These are phyloP conservation scores for Nicotiana tabacum DNA, from an alignment of 257 asterid genomes.

Conservation along the genomic window DNA sequence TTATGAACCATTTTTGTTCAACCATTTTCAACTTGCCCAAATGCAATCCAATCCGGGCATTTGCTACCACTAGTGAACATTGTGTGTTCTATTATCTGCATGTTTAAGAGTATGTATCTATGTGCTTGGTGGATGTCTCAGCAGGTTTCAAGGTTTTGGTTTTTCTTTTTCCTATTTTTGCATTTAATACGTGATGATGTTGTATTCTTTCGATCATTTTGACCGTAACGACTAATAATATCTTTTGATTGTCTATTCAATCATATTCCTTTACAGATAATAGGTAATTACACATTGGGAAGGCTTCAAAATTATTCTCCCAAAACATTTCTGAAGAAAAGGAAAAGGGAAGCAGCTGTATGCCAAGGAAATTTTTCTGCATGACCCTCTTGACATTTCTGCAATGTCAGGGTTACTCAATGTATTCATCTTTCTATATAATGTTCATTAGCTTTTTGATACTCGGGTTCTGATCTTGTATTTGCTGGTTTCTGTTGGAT, in stretches of 20 bases:
- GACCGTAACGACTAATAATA: neutral
- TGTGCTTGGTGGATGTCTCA: slow-evolving; percentile 1
- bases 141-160: neutral
- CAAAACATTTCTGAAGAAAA: slow-evolving; percentile 34
- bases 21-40: neutral
- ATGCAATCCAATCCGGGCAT: neutral
- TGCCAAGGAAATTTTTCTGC: slow-evolving; percentile 41
- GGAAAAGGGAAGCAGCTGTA: slow-evolving; percentile 44
- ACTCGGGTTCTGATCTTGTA: neutral
- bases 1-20: neutral
- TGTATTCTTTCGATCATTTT: neutral
- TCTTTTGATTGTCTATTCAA: slow-evolving; percentile 8
- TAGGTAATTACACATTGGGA: slow-evolving; percentile 23
- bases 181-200: neutral
- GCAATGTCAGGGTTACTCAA: slow-evolving; percentile 89
- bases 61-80: neutral
- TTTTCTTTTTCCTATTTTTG: too few relatives aligned
- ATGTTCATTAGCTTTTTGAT: slow-evolving; percentile 13
- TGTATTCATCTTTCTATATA: slow-evolving; percentile 44
- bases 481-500: slow-evolving; percentile 6
- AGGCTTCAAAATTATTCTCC: slow-evolving; percentile 26
- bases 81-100: neutral
- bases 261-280: slow-evolving; percentile 24
- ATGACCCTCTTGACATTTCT: slow-evolving; percentile 67
- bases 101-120: neutral